Evolutionary conservation across 164 flowering plant genomes (phyloP).

Genomic region (Chloranthus sessilifolius): DNA sequence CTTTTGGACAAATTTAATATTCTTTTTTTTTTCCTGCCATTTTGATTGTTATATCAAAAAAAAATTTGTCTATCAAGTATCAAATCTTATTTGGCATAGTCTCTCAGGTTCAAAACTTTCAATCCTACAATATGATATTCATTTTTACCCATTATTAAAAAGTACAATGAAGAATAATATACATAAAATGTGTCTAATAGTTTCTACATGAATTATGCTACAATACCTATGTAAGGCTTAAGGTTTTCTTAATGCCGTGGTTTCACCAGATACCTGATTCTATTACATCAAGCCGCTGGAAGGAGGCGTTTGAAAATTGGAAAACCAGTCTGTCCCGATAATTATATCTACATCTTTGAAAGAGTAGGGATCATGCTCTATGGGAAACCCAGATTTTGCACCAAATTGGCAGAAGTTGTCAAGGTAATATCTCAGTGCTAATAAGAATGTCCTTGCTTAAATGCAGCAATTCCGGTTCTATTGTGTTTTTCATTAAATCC

Average conservation of each 20-base stretch:
- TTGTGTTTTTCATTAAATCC: no score
- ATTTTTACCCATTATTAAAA: no score
- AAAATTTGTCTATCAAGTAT: no score
- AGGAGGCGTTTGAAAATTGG: constrained; percentile 15
- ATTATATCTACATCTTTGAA: constrained; percentile 32
- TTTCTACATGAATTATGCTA: neutral
- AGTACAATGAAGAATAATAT: no score
- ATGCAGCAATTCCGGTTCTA: no score
- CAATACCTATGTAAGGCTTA: neutral
- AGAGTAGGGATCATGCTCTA: constrained; percentile 58
- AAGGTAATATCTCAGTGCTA: constrained; percentile 28
- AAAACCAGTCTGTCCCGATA: constrained; percentile 8
- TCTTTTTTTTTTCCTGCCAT: no score
- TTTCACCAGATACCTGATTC: constrained; percentile 43
- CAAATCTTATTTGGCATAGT: no score
- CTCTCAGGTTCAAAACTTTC: no score
- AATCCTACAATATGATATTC: no score
- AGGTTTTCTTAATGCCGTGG: neutral
- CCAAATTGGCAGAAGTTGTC: constrained; percentile 33
- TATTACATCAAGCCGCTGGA: constrained; percentile 27
- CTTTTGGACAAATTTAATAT: no score
- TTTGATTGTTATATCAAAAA: no score
- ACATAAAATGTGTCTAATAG: no score
- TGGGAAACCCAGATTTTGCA: constrained; percentile 51
- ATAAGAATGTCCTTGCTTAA: neutral